Percentiles rank a stretch among this genome's conserved stretches.
These are phyloP conservation scores for Chalaropsis thielavioides DNA, from an alignment of 2,329 filamentous ascomycete genomes.

Conservation along the genomic window DNA sequence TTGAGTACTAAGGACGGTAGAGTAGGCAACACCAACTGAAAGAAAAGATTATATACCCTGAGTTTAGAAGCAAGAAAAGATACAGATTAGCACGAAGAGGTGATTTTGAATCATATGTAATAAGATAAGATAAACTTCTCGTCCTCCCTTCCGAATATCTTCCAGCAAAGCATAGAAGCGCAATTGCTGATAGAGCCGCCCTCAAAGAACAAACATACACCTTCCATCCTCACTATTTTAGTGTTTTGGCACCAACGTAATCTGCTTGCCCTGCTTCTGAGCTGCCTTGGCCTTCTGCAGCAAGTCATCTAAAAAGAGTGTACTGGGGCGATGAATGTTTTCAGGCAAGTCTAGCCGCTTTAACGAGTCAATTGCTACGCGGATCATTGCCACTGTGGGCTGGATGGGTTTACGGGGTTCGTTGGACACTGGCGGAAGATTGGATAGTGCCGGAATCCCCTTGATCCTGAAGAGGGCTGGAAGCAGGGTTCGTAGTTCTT, in stretches of 20 bases:
- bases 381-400: slow-evolving; percentile 10
- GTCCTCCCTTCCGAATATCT: too few species aligned
- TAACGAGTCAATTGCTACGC: slow-evolving; percentile 10
- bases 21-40: neutral
- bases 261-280: slow-evolving; percentile 2
- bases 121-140: neutral
- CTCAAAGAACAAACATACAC: neutral
- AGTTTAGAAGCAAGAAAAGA: neutral
- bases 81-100: neutral
- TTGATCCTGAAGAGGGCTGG: slow-evolving; percentile 9
- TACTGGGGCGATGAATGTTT: neutral
- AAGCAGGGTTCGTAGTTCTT: slow-evolving; percentile 6
- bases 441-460: neutral
- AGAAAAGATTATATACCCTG: neutral
- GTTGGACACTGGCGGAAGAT: neutral
- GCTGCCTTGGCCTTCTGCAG: slow-evolving; percentile 9
- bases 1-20: neutral
- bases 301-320: slow-evolving; percentile 11
- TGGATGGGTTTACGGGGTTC: neutral
- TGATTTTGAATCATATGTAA: neutral
- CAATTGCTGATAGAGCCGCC: too few species aligned
- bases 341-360: neutral
- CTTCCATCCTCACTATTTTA: neutral
- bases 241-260: neutral
- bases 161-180: too few species aligned